Conservation (phyloP, 2,329 filamentous ascomycete genomes). For the Capronia epimyces region DNA sequence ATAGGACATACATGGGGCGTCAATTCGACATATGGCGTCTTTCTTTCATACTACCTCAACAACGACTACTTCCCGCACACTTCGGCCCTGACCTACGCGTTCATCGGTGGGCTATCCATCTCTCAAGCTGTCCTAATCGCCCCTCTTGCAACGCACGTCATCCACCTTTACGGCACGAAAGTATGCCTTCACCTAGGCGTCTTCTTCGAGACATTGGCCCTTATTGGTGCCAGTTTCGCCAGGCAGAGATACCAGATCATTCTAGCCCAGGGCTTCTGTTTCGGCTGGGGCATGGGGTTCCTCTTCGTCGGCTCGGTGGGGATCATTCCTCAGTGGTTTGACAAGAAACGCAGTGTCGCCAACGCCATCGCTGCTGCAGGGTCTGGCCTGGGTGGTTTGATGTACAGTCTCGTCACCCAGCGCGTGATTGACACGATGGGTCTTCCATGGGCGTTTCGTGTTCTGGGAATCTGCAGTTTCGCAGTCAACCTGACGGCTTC, state of each 20-base stretch:
- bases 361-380: constrained; percentile 57
- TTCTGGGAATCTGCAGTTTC: constrained; percentile 53
- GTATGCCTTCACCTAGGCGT: constrained; percentile 53
- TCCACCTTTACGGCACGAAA: constrained; percentile 49
- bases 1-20: constrained; percentile 65
- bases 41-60: constrained; percentile 55
- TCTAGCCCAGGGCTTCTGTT: constrained; percentile 56
- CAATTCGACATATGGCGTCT: constrained; percentile 57
- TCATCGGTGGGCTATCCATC: constrained; percentile 56
- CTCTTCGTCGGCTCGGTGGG: constrained; percentile 53
- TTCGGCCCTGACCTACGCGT: constrained; percentile 53
- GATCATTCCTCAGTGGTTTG: constrained; percentile 60
- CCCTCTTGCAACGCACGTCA: constrained; percentile 51
- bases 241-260: constrained; percentile 56
- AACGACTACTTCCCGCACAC: constrained; percentile 52
- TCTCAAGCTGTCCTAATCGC: constrained; percentile 54
- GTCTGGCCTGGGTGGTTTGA: constrained; percentile 54
- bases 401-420: constrained; percentile 55
- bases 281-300: constrained; percentile 59
- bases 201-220: constrained; percentile 44
- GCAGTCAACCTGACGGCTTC: constrained; percentile 49
- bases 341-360: constrained; percentile 52
- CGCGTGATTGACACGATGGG: constrained; percentile 54
- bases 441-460: constrained; percentile 56
- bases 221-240: constrained; percentile 55